phyloP scores from a whole-genome alignment of 305 asterid genomes.

The Salvia sclarea region DNA sequence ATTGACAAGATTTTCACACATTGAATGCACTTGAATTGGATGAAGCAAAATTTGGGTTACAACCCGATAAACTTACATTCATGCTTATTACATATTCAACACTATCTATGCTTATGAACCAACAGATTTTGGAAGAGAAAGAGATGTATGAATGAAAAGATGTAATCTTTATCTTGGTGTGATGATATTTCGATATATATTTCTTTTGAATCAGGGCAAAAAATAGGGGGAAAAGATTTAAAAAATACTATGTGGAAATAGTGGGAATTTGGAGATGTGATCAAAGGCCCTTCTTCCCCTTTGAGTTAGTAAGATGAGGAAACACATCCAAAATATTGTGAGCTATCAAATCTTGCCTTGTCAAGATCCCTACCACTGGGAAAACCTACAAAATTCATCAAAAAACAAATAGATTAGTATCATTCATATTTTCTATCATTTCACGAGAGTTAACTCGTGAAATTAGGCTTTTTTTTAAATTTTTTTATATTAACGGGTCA shows the following conservation, averaged over 20 bases:
- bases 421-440: neutral
- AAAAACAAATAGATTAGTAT: constrained; percentile 21
- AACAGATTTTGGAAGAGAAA: neutral
- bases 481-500: too few species aligned
- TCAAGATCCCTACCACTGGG: constrained; percentile 85
- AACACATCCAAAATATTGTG: constrained; percentile 78
- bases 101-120: neutral
- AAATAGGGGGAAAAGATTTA: neutral
- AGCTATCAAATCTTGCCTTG: constrained; percentile 89
- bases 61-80: neutral
- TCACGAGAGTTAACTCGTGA: too few species aligned
- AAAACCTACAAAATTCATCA: constrained; percentile 47
- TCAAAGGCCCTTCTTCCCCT: constrained; percentile 61
- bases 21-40: neutral
- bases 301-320: constrained; percentile 66
- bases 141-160: constrained; percentile 1
- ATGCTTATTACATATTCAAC: neutral
- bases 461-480: too few species aligned
- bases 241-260: constrained; percentile 15
- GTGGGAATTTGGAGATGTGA: neutral
- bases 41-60: neutral
- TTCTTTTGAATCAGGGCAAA: constrained; percentile 30
- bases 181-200: neutral
- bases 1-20: neutral
- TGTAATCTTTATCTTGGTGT: neutral